Percentiles rank a stretch among this genome's conserved stretches.
Evolutionary conservation across 768 basidiomycete species (phyloP).

Genomic region (Tulasnella sp.): DNA sequence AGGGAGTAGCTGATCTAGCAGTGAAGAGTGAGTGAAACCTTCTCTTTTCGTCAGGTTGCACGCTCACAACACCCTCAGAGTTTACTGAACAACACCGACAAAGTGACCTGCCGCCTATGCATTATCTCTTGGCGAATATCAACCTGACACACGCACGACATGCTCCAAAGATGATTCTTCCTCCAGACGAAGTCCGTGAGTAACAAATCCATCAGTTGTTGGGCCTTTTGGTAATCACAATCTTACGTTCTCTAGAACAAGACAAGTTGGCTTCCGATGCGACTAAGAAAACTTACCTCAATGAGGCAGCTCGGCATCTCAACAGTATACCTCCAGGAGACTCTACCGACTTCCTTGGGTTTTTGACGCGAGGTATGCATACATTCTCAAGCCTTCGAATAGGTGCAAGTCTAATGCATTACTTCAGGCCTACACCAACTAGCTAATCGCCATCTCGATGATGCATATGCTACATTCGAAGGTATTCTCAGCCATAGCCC

Average conservation of each 20-base stretch:
- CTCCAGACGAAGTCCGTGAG: conserved; percentile 25
- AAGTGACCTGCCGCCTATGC: conserved; percentile 48
- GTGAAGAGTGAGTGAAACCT: conserved; percentile 24
- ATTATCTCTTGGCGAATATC: conserved; percentile 74
- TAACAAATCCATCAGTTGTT: neutral
- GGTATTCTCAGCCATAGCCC: conserved; percentile 63
- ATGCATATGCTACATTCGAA: conserved; percentile 72
- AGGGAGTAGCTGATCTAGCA: conserved; percentile 54
- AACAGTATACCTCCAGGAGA: conserved; percentile 44
- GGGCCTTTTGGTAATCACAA: neutral
- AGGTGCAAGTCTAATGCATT: neutral
- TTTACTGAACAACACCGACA: conserved; percentile 26
- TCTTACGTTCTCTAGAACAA: conserved; percentile 19
- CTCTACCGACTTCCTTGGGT: conserved; percentile 34
- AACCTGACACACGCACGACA: conserved; percentile 64
- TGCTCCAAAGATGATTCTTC: conserved; percentile 68
- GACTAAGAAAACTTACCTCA: conserved; percentile 50
- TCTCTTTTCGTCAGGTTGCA: conserved; percentile 35
- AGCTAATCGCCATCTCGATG: conserved; percentile 65
- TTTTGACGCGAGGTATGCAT: conserved; percentile 52
- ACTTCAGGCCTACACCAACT: conserved; percentile 64
- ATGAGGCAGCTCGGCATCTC: conserved; percentile 53
- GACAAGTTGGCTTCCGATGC: conserved; percentile 25
- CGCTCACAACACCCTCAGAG: conserved; percentile 30
- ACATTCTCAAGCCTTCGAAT: conserved; percentile 18